Conservation (phyloP, 2,329 filamentous ascomycete species). For the Cercospora zeae-maydis region DNA sequence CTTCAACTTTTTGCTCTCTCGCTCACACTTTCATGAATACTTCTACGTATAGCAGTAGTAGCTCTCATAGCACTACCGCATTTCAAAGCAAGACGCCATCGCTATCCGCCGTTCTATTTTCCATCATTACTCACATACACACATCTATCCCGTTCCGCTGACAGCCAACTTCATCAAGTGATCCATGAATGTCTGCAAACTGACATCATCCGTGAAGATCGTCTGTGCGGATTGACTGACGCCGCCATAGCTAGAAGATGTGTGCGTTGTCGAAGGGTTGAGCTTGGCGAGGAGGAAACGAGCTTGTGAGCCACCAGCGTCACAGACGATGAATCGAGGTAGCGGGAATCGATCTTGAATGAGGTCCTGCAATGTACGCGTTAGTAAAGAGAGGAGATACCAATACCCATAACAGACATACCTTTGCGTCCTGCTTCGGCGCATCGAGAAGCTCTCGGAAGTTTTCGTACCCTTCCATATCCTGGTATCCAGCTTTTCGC, state of each 20-base stretch:
- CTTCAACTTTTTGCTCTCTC: neutral
- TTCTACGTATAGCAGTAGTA: neutral
- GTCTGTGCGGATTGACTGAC: constrained; percentile 89
- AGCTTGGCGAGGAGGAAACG: constrained; percentile 96
- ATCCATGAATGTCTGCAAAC: constrained; percentile 98
- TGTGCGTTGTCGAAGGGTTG: constrained; percentile 96
- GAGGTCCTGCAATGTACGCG: constrained; percentile 64
- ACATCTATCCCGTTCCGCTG: constrained; percentile 36
- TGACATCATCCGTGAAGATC: constrained; percentile 98
- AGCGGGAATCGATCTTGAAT: constrained; percentile 98
- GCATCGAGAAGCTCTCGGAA: constrained; percentile 83
- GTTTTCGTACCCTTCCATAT: constrained; percentile 97
- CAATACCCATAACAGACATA: constrained; percentile 46
- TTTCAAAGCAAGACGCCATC: neutral
- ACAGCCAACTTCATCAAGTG: constrained; percentile 83
- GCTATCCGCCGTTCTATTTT: neutral
- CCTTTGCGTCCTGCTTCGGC: constrained; percentile 93
- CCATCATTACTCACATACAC: neutral
- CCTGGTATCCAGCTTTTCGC: constrained; percentile 96
- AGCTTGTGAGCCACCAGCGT: constrained; percentile 95
- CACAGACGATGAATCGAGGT: constrained; percentile 95
- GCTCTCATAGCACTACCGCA: neutral
- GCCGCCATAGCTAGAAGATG: constrained; percentile 85
- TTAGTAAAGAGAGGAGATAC: neutral
- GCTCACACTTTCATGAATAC: neutral